Percentiles rank a stretch among this genome's conserved stretches.
These are phyloP conservation scores for Zelonia costaricensis DNA, from an alignment of 208 protist genomes.

Conservation along the genomic window DNA sequence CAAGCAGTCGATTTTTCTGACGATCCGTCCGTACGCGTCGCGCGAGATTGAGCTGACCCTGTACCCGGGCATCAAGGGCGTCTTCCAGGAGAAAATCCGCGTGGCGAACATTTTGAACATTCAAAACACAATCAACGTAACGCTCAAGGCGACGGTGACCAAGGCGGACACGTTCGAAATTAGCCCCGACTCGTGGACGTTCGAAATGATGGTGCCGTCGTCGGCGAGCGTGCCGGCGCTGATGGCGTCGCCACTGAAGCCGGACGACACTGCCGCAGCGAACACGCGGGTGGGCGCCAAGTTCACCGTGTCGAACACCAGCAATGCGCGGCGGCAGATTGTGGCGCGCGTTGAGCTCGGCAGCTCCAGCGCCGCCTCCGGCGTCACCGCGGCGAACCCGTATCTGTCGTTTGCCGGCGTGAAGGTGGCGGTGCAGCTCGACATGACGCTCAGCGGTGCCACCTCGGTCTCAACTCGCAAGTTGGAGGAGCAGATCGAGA, in stretches of 20 bases:
- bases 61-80: constrained; percentile 83
- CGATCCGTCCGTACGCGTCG: constrained; percentile 76
- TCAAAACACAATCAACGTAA: constrained; percentile 59
- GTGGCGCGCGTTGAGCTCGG: constrained; percentile 51
- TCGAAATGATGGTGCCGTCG: constrained; percentile 63
- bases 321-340: constrained; percentile 59
- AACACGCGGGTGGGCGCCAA: constrained; percentile 56
- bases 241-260: not conserved
- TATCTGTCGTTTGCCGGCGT: constrained; percentile 73
- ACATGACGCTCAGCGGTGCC: constrained; percentile 63
- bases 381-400: constrained; percentile 20
- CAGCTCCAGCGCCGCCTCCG: constrained; percentile 13
- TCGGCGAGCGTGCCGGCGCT: constrained; percentile 15
- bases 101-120: constrained; percentile 77
- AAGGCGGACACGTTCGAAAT: constrained; percentile 91
- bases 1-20: constrained; percentile 58
- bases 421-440: constrained; percentile 68
- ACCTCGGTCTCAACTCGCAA: constrained; percentile 68
- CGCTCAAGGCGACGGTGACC: constrained; percentile 78
- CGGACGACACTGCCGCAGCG: not conserved
- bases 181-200: constrained; percentile 80
- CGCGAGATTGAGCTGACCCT: constrained; percentile 82
- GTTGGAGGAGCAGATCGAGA: constrained; percentile 88
- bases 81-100: constrained; percentile 75
- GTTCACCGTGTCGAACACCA: constrained; percentile 80